A percentile compares a stretch with the other conserved stretches of the same genome.
Conservation (phyloP, 176 grass and related monocot genomes). For the Ananas comosus region DNA sequence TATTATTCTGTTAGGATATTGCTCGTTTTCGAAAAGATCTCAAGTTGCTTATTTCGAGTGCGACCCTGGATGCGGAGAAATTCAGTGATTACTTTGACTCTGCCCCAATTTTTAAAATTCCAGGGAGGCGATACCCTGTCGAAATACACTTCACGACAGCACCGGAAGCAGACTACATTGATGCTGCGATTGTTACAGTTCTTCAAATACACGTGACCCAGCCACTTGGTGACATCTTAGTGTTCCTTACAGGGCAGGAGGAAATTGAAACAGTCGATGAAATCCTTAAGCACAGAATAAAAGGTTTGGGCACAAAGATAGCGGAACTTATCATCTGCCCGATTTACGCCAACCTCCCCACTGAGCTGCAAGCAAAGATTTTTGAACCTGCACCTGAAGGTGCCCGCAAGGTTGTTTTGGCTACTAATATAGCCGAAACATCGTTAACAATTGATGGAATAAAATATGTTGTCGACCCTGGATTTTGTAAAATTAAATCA, state of each 20-base stretch:
- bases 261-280: constrained; percentile 98
- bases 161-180: constrained; percentile 95
- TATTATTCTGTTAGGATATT: constrained; percentile 61
- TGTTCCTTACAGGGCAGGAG: constrained; percentile 88
- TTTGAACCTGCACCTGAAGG: constrained; percentile 88
- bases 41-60: constrained; percentile 93
- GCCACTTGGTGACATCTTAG: constrained; percentile 73
- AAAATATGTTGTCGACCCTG: constrained; percentile 91
- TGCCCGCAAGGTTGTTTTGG: constrained; percentile 81
- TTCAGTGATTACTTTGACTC: constrained; percentile 92
- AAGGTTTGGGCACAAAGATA: constrained; percentile 90
- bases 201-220: constrained; percentile 94
- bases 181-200: constrained; percentile 86
- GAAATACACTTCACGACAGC: constrained; percentile 85
- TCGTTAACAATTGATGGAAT: constrained; percentile 97
- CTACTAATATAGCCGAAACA: constrained; percentile 95
- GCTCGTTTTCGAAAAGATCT: constrained; percentile 66
- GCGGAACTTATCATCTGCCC: constrained; percentile 83
- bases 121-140: constrained; percentile 70
- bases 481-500: constrained; percentile 92
- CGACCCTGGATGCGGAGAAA: constrained; percentile 86
- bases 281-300: constrained; percentile 82
- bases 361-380: constrained; percentile 93
- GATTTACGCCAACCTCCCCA: constrained; percentile 92
- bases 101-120: constrained; percentile 89